These are phyloP conservation scores for Populus hybrid DNA, from an alignment of 441 rosid species.

Conservation along the genomic window DNA sequence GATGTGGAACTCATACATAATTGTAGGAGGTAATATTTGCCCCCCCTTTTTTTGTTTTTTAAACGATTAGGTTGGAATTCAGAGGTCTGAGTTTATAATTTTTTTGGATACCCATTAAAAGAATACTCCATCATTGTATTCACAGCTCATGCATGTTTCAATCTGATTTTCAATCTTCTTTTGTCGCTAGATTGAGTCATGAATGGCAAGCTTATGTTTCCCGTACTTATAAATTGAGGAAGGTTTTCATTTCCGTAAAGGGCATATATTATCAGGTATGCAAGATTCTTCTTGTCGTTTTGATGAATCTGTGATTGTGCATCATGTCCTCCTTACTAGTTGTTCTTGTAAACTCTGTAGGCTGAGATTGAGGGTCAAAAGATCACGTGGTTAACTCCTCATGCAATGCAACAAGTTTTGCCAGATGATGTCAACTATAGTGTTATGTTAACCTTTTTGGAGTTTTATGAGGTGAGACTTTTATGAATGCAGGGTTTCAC, in stretches of 20 bases:
- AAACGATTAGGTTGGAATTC: background rate
- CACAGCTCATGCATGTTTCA: background rate
- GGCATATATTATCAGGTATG: slow-evolving; percentile 93
- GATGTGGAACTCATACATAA: slow-evolving; percentile 72
- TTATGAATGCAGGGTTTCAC: background rate
- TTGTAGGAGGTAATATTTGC: slow-evolving; percentile 63
- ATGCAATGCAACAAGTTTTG: slow-evolving; percentile 85
- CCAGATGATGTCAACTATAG: slow-evolving; percentile 82
- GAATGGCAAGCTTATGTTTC: slow-evolving; percentile 95
- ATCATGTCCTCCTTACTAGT: background rate
- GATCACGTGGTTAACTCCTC: slow-evolving; percentile 93
- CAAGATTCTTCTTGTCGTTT: background rate
- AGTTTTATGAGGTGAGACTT: slow-evolving; percentile 74
- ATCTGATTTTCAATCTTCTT: background rate
- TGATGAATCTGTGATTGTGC: background rate
- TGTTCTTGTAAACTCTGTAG: slow-evolving; percentile 32
- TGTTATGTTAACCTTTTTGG: slow-evolving; percentile 81
- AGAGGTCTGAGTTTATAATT: background rate
- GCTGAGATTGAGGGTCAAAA: slow-evolving; percentile 95
- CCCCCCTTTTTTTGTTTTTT: background rate
- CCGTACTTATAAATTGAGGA: slow-evolving; percentile 72
- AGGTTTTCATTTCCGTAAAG: slow-evolving; percentile 86
- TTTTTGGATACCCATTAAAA: background rate
- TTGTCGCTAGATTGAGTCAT: slow-evolving; percentile 67
- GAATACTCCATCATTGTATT: background rate